Base-by-base conservation (phyloP, 225 moss, liverwort and hornwort species). In the Neckera pumila region DNA sequence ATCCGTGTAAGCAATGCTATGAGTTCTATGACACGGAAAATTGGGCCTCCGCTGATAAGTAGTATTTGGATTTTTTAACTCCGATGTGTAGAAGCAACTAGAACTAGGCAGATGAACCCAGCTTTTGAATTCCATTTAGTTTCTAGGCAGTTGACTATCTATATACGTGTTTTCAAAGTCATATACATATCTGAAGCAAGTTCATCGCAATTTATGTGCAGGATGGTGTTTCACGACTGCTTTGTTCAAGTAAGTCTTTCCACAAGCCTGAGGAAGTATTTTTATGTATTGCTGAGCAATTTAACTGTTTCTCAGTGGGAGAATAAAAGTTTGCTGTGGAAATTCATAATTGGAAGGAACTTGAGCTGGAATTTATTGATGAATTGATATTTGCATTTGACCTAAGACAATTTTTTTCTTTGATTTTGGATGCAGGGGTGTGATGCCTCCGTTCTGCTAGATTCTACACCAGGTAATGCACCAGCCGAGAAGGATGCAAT, bases 381-480 rank as follows among this genome's bases (percentile, higher is more conserved):
- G 0, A 66, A 66, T 66, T 65, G 53, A 19, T 38, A 38, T 19
- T 36, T 70, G 22, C 66, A 57, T 31, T 33, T 23, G 28, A 42
- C 21, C 23, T 42, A 10, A 40, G 15, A 45, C 23, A 34, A 25
- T 22, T 43, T 82, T 6, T 3, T 54, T 10, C 14, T 43, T 14
- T 51, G 7, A 5, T 43, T 71, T 31, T 71, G 84, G 57, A 57
- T 70, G 70, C 90, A 95, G 95, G 95, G 95, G 22, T 82, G 88
- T 56, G 95, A 95, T 14, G 90, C 18, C 6, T 95, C 95, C 11
- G 33, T 89, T 31, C 36, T 89, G 58, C 40, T 92, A 8, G 83
- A 91, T 75, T 61, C 61, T 42, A 82, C 84, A 13, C 0, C 86
- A 26, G 72, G 42, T 30, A 38, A 69, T 80, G 17, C 10, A n/a